Evolutionary conservation across 805 yeast genomes (phyloP), one percentile per base, ranked within the genome.

Genomic region (Hanseniaspora nectarophila): DNA sequence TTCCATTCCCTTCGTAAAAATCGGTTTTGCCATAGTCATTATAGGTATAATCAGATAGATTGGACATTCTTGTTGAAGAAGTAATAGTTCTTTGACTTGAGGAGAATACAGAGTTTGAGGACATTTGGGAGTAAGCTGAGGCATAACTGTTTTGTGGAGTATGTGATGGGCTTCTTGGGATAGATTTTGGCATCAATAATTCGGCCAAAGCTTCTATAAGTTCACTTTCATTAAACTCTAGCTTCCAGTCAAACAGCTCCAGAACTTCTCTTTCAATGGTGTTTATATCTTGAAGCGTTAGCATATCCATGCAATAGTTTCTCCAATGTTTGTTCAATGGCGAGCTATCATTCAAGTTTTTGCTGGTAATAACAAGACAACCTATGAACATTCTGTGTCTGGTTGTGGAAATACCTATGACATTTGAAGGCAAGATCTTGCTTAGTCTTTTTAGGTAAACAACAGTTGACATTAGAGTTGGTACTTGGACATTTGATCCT

Each of bases 321-420:
- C 95, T 82, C 98, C 98, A 90, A 70, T 92, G 97, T 69, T 84
- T 89, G 70, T 90, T 90, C 64, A 90, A 75, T 40, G 98, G 98
- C 20, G 94, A 82, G 3, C 95, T 84, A 70, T 90, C 98, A 67
- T 90, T 90, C 57, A 89, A 75, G 56, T 80, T 81, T 70, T 90
- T 90, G 15, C 97, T 96, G n/a, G 95, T 85, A 45, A 92, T 69
- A 42, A 90, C 86, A 53, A 90, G 73, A 43, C 95, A 78, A 0
- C 97, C 95, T 49, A 90, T 70, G 58, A 90, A 92, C 54, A 90
- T 85, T 55, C 97, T 75, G 70, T 90, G 98, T 63, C 94, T 77
- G 8, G 97, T 88, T 50, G 97, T 84, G 50, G 79, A 87, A 75
- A 89, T 87, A 16, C 97, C 97, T 54, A 82, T 77, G 12, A 95